Conservation (phyloP, 148 eudicot species). For the Fallopia convolvulus region DNA sequence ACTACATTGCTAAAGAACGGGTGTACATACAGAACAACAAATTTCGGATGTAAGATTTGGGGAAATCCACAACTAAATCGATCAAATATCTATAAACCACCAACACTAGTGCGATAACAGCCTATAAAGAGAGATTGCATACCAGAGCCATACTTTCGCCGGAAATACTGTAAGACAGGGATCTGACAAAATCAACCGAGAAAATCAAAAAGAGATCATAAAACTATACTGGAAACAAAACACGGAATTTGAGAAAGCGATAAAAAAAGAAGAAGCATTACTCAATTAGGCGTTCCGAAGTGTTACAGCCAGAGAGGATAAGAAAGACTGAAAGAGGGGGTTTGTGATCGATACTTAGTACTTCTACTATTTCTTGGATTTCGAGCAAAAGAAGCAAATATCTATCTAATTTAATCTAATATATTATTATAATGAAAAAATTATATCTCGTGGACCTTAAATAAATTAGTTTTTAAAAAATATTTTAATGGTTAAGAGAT, state of each 20-base stretch:
- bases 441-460: too few species aligned
- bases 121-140: neutral
- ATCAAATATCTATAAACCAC: neutral
- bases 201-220: neutral
- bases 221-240: neutral
- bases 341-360: too few species aligned
- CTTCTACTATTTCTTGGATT: too few species aligned
- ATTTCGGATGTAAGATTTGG: neutral
- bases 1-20: neutral
- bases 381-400: too few species aligned
- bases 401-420: too few species aligned
- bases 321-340: too few species aligned
- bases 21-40: neutral
- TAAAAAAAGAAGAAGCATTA: neutral
- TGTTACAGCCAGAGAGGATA: too few species aligned
- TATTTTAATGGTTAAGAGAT: too few species aligned
- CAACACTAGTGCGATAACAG: neutral
- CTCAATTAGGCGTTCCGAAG: neutral
- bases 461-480: too few species aligned
- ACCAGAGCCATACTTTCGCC: constrained; percentile 10
- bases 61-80: neutral
- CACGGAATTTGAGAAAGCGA: too few species aligned
- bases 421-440: too few species aligned
- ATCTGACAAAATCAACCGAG: neutral
- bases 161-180: neutral